Percentiles rank a stretch among this genome's conserved stretches.
phyloP scores from a whole-genome alignment of 495 filamentous ascomycete species.

The Lepidopterella palustris region DNA sequence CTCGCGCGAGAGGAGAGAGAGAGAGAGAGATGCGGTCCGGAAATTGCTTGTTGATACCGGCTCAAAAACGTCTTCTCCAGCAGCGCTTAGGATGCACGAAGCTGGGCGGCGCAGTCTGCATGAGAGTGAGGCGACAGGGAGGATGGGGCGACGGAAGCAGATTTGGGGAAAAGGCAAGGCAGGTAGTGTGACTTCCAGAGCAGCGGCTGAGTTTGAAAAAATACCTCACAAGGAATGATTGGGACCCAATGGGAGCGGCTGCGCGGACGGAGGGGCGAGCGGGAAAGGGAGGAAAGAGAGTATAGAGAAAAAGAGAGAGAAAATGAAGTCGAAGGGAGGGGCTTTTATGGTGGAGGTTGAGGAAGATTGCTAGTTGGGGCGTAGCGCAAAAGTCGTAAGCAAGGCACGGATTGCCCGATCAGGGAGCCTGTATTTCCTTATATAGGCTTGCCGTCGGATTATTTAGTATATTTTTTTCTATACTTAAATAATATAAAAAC shows the following conservation, averaged over 20 bases:
- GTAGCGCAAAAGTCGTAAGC: too few relatives aligned
- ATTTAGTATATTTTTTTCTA: too few relatives aligned
- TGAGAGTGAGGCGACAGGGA: neutral
- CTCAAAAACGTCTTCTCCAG: constrained; percentile 3
- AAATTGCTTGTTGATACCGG: neutral
- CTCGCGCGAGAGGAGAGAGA: neutral
- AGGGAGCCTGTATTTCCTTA: too few relatives aligned
- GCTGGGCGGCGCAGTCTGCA: constrained; percentile 1
- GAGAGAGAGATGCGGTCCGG: neutral
- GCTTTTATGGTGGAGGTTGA: constrained; percentile 17
- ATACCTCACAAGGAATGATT: constrained; percentile 9
- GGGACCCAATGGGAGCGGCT: constrained; percentile 13
- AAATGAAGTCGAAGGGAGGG: constrained; percentile 11
- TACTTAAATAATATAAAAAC: too few relatives aligned
- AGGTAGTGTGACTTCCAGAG: neutral
- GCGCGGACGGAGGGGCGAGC: constrained; percentile 5
- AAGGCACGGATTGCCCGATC: too few relatives aligned
- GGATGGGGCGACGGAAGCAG: neutral
- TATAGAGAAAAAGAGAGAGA: constrained; percentile 3
- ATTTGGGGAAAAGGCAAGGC: neutral
- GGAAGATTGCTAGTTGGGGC: constrained; percentile 13
- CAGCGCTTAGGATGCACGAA: constrained; percentile 1
- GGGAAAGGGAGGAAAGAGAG: constrained; percentile 10
- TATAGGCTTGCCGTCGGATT: too few relatives aligned
- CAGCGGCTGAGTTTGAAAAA: constrained; percentile 11